phyloP scores from a whole-genome alignment of 768 basidiomycete species.

The Sarcodon aspratus region DNA sequence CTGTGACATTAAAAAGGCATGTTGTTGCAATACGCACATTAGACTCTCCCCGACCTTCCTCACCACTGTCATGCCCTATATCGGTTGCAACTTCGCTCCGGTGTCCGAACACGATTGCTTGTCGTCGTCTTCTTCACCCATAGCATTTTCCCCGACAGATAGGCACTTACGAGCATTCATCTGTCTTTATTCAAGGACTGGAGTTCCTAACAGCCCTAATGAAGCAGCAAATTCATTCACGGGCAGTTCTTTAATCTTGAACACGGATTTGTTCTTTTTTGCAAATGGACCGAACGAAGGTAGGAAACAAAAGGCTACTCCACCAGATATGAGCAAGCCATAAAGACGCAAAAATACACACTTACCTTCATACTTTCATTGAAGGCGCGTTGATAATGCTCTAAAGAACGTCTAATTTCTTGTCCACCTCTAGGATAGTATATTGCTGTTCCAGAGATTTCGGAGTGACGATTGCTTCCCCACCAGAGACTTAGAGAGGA shows the following conservation, averaged over 20 bases:
- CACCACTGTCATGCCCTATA: slow-evolving; percentile 16
- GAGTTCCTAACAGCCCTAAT: slow-evolving; percentile 86
- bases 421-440: slow-evolving; percentile 68
- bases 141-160: slow-evolving; percentile 3
- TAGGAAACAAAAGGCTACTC: slow-evolving; percentile 90
- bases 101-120: slow-evolving; percentile 11
- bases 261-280: slow-evolving; percentile 90
- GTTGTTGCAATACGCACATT: slow-evolving; percentile 26
- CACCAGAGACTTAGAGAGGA: slow-evolving; percentile 60
- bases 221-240: slow-evolving; percentile 79
- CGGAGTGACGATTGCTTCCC: slow-evolving; percentile 48
- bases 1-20: neutral
- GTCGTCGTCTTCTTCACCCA: slow-evolving; percentile 8
- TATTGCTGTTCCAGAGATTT: slow-evolving; percentile 83
- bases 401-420: slow-evolving; percentile 88
- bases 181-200: slow-evolving; percentile 61
- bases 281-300: slow-evolving; percentile 82
- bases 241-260: slow-evolving; percentile 77
- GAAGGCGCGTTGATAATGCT: slow-evolving; percentile 91
- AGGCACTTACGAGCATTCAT: too few species aligned
- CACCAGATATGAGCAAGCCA: neutral
- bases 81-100: slow-evolving; percentile 18
- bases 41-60: slow-evolving; percentile 13
- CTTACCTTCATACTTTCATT: slow-evolving; percentile 85
- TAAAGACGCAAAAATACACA: slow-evolving; percentile 6